A percentile compares a stretch with the other conserved stretches of the same genome.
phyloP scores from a whole-genome alignment of 768 basidiomycete species.

The Trametes sanguinea region DNA sequence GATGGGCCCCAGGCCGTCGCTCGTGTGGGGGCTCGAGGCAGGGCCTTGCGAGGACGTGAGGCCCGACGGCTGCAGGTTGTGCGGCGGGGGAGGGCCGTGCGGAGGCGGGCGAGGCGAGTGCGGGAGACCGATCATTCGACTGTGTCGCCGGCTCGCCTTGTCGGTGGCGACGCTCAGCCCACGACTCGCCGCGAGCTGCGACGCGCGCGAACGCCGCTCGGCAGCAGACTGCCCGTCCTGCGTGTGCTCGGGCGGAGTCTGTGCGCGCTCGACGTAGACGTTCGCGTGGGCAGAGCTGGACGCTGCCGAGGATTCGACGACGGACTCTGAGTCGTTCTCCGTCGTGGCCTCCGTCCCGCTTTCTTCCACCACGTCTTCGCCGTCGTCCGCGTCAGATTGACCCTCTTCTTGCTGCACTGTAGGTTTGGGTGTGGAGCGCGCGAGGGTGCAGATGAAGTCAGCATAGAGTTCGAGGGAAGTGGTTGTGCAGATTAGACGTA shows the following conservation, averaged over 20 bases:
- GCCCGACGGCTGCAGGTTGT: not conserved
- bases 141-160: constrained; percentile 58
- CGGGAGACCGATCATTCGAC: constrained; percentile 66
- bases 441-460: constrained; percentile 26
- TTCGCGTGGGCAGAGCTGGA: constrained; percentile 24
- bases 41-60: not conserved
- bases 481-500: constrained; percentile 39
- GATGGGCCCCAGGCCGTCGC: constrained; percentile 18
- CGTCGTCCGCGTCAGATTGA: constrained; percentile 71
- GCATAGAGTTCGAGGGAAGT: constrained; percentile 4
- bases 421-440: constrained; percentile 31
- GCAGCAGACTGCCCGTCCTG: constrained; percentile 33
- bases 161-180: constrained; percentile 69
- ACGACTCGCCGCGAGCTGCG: constrained; percentile 61
- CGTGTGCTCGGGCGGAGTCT: constrained; percentile 28
- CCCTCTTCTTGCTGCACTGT: constrained; percentile 51
- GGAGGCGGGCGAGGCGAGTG: constrained; percentile 37
- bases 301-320: constrained; percentile 30
- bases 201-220: constrained; percentile 48
- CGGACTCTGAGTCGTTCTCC: constrained; percentile 29
- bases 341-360: constrained; percentile 61
- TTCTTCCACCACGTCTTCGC: constrained; percentile 70
- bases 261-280: constrained; percentile 9
- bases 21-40: constrained; percentile 2
- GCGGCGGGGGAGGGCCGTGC: constrained; percentile 10